These are phyloP conservation scores for Aaosphaeria pasadenensis DNA, from an alignment of 2,329 filamentous ascomycete species.

Conservation along the genomic window DNA sequence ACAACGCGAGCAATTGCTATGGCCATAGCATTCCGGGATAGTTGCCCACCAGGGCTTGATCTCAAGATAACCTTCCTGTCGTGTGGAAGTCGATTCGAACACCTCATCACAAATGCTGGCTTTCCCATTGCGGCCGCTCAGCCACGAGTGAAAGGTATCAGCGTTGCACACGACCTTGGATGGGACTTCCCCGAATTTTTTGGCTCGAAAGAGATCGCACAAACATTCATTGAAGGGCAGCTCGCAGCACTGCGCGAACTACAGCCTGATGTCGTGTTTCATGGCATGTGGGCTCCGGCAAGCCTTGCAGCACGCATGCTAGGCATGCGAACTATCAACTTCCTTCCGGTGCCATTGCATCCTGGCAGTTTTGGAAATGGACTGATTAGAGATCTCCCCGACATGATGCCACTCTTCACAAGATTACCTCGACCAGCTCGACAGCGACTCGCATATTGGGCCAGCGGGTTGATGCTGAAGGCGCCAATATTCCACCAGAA, in stretches of 20 bases:
- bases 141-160: slow-evolving; percentile 27
- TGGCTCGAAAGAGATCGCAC: slow-evolving; percentile 28
- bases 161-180: slow-evolving; percentile 29
- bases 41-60: slow-evolving; percentile 19
- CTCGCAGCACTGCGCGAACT: slow-evolving; percentile 24
- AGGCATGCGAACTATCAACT: slow-evolving; percentile 31
- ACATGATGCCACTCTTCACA: slow-evolving; percentile 30
- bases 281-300: slow-evolving; percentile 33
- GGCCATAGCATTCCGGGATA: slow-evolving; percentile 25
- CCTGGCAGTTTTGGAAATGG: slow-evolving; percentile 24
- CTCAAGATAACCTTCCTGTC: slow-evolving; percentile 29
- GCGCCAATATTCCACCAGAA: slow-evolving; percentile 32
- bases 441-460: slow-evolving; percentile 23
- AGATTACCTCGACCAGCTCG: slow-evolving; percentile 26
- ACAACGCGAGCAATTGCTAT: slow-evolving; percentile 31
- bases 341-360: slow-evolving; percentile 28
- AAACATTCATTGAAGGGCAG: slow-evolving; percentile 29
- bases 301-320: slow-evolving; percentile 28
- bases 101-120: slow-evolving; percentile 27
- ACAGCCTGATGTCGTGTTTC: slow-evolving; percentile 32
- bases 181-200: slow-evolving; percentile 35
- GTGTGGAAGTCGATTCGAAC: slow-evolving; percentile 27
- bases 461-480: slow-evolving; percentile 24
- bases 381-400: slow-evolving; percentile 29
- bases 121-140: slow-evolving; percentile 30